Evolutionary conservation across 192 early-diverging fungal genomes (phyloP).

Genomic region (Paraglomus brasilianum): DNA sequence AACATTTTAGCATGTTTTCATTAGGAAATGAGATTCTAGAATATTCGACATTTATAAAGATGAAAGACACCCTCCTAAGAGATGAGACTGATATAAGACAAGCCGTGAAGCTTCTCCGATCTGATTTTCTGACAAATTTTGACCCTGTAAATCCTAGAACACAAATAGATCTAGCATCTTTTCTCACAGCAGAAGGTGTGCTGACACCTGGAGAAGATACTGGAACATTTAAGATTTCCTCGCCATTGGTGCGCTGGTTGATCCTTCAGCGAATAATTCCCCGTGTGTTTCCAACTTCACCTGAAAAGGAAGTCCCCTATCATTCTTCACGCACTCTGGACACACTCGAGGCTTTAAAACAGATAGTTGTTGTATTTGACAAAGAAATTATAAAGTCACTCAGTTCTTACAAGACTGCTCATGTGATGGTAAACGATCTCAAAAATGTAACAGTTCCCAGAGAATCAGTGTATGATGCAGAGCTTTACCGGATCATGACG

Average conservation of each 20-base stretch:
- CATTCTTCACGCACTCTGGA: constrained; percentile 3
- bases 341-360: constrained; percentile 2
- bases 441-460: constrained; percentile 24
- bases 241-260: constrained; percentile 26
- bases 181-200: constrained; percentile 30
- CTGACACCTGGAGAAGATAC: constrained; percentile 7
- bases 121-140: constrained; percentile 15
- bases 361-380: constrained; percentile 25
- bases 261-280: constrained; percentile 30
- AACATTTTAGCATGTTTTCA: constrained; percentile 8
- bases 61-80: constrained; percentile 23
- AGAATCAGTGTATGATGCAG: constrained; percentile 33
- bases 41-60: constrained; percentile 27
- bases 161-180: constrained; percentile 3
- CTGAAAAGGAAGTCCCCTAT: constrained; percentile 12
- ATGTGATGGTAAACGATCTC: constrained; percentile 16
- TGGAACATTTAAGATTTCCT: constrained; percentile 31
- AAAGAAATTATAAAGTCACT: not conserved
- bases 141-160: constrained; percentile 2
- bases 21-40: constrained; percentile 21
- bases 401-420: constrained; percentile 27
- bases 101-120: constrained; percentile 13
- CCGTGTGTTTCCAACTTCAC: constrained; percentile 9
- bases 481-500: constrained; percentile 25
- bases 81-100: constrained; percentile 5